Evolutionary conservation across 768 basidiomycete genomes (phyloP).

Genomic region (Amanita thiersii): DNA sequence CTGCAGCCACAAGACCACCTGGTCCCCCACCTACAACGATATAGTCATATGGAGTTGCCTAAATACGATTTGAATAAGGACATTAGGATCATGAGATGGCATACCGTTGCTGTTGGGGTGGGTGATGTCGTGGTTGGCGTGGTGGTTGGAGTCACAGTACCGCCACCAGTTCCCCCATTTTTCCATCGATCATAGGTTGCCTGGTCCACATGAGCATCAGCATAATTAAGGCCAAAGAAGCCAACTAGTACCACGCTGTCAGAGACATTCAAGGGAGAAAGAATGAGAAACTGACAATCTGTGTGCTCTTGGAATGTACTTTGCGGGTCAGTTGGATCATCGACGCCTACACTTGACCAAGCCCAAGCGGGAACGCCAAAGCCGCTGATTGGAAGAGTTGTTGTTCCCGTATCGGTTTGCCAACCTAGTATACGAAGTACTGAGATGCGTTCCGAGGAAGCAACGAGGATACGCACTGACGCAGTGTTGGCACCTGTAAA

Average conservation of each 20-base stretch:
- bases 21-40: slow-evolving; percentile 52
- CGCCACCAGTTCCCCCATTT: slow-evolving; percentile 36
- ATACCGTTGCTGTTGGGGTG: slow-evolving; percentile 21
- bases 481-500: slow-evolving; percentile 62
- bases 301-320: slow-evolving; percentile 50
- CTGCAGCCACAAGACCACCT: slow-evolving; percentile 50
- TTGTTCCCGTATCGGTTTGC: slow-evolving; percentile 27
- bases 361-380: slow-evolving; percentile 47
- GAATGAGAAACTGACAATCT: slow-evolving; percentile 34
- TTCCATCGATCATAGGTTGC: slow-evolving; percentile 43
- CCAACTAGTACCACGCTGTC: slow-evolving; percentile 30
- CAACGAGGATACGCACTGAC: slow-evolving; percentile 30
- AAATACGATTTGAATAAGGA: background rate
- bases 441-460: background rate
- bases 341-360: slow-evolving; percentile 31
- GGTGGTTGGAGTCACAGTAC: slow-evolving; percentile 23
- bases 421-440: slow-evolving; percentile 19
- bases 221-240: slow-evolving; percentile 47
- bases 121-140: slow-evolving; percentile 27
- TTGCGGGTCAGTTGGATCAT: slow-evolving; percentile 39
- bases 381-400: slow-evolving; percentile 25
- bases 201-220: slow-evolving; percentile 36
- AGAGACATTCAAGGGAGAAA: background rate
- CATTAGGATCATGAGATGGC: slow-evolving; percentile 8
- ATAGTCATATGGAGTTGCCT: slow-evolving; percentile 43